Base-by-base conservation (phyloP, 1,139 yeast species). In the Tardiomyces depauwii region DNA sequence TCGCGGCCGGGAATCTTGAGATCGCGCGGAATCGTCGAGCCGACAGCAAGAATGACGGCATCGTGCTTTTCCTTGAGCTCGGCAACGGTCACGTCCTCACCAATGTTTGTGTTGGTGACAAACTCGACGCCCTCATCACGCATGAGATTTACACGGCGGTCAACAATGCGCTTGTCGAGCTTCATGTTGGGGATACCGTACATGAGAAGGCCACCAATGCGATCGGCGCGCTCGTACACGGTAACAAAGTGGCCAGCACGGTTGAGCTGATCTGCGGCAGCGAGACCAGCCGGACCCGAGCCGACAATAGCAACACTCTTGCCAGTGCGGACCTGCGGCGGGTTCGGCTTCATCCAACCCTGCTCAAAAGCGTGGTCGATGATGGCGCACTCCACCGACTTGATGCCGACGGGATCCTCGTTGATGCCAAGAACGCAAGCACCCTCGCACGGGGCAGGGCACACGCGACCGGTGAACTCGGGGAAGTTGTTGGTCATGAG, bases 131-230 rank as follows among this genome's bases (percentile, higher is more conserved):
- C 98, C 66, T 91, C 96, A 39, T 88, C 96, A 19, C 77, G 84
- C 74, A 91, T 71, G 63, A 91, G 74, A 64, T 89, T 94, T 50
- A 93, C 77, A 73, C 98, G 86, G 64, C 97, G 81, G 71, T 87
- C 85, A 51, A 91, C 96, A 61, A 91, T 77, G 39, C 82, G 74
- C 74, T 91, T 91, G 67, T 91, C 98, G 58, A 91, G 76, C 73
- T 91, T 91, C 98, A 91, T 91, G 74, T 91, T 91, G 59, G 98
- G 98, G 69, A 91, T 91, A 77, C 98, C 98, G 66, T 91, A 91
- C 97, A 91, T 91, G 70, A 91, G 70, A 63, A 91, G 75, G 48
- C 98, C 98, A 73, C 98, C 98, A 48, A 93, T 83, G 66, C 96
- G 79, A 68, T 91, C 96, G 49, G 91, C 74, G 66, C 97, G 81